Evolutionary conservation across 345 rosid species (phyloP), one percentile per base, ranked within the genome.

Genomic region (Microcos paniculata): DNA sequence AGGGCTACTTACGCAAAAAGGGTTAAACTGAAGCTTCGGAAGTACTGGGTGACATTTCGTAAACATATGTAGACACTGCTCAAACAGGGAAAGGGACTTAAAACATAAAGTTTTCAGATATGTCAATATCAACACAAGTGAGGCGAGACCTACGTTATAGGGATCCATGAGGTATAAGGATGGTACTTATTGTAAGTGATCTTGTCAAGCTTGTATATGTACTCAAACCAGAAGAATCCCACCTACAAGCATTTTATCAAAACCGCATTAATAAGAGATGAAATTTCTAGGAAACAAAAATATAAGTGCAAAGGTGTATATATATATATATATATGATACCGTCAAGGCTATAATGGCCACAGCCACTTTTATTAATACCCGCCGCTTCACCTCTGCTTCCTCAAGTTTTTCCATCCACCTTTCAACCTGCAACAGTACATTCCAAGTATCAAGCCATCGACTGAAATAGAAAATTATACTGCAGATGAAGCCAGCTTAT

Each of bases 101-200:
- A 49, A 26, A 61, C 77, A 55, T 56, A 52, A 23, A 35, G 15
- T 49, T 42, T 59, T 35, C 62, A 16, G 19, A 43, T 13, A 53
- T 64, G 31, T 68, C 3, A 69, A 71, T 62, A 43, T 24, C 51
- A 65, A 53, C 23, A 51, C 26, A 78, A 79, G 68, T 18, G 61
- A 74, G 59, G 67, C 35, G 77, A 71, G 61, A 42, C 94, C 13
- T 90, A 96, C 99, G 99, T 93, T 71, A 96, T 90, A 45, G 99
- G 99, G 81, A 96, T 96, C 99, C 99, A 96, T 5, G 99, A 96
- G 65, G 98, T 96, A 78, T 93, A 96, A 63, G 99, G 99, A 84
- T 96, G 99, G 83, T 85, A 96, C 80, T 93, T 96, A 84, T 96
- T 96, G 91, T 96, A 96, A 38, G 95, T 83, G 70, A 85, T 45